Evolutionary conservation across 2,329 filamentous ascomycete genomes (phyloP).

Genomic region (Dactylella cylindrospora): DNA sequence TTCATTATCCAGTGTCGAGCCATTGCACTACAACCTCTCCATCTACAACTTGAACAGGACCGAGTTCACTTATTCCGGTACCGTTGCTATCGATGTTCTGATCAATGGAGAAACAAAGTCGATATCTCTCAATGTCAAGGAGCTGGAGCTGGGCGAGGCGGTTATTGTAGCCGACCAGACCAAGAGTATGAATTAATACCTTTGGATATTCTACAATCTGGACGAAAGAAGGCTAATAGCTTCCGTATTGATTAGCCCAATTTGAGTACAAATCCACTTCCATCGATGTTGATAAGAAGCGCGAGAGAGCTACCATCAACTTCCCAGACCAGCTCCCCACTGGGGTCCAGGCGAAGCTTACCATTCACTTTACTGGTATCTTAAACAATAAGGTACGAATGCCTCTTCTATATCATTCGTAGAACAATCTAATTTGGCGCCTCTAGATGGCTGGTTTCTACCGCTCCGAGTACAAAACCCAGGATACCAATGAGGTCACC

Average conservation of each 20-base stretch:
- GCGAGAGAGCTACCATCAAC: conserved; percentile 76
- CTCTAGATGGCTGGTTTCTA: conserved; percentile 82
- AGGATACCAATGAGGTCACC: conserved; percentile 43
- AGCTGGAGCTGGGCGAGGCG: conserved; percentile 72
- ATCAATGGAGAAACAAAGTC: conserved; percentile 71
- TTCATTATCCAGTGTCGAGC: conserved; percentile 73
- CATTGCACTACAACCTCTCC: conserved; percentile 80
- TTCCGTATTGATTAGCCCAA: neutral
- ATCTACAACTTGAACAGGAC: conserved; percentile 78
- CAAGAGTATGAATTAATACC: conserved; percentile 53
- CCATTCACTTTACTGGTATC: conserved; percentile 73
- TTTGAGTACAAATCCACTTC: conserved; percentile 59
- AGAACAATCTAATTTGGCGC: neutral
- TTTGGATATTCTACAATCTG: neutral
- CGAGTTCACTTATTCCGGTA: conserved; percentile 76
- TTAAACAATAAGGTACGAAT: conserved; percentile 69
- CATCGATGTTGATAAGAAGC: conserved; percentile 78
- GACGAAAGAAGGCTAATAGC: conserved; percentile 3
- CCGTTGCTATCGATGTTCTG: conserved; percentile 75
- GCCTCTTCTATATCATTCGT: conserved; percentile 16
- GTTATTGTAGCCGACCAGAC: conserved; percentile 63
- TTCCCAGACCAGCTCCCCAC: conserved; percentile 72
- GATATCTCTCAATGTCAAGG: conserved; percentile 80
- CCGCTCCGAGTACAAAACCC: conserved; percentile 86
- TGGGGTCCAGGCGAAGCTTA: conserved; percentile 66